phyloP scores from a whole-genome alignment of 1,284 basidiomycete species.

The Microbotryomycetes sp. region DNA sequence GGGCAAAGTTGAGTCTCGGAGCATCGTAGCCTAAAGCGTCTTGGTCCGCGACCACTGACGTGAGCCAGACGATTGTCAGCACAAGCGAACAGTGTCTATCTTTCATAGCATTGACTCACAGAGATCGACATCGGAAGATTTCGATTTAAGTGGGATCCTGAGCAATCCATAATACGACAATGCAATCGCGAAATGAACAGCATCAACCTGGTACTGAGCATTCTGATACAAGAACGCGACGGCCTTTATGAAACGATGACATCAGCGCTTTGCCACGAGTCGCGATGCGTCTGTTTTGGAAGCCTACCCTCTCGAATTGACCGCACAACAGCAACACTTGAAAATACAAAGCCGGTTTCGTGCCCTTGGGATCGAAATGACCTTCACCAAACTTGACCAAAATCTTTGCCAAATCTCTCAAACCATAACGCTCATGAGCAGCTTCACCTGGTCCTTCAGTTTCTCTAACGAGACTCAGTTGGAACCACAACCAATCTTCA shows the following conservation, averaged over 20 bases:
- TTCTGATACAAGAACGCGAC: conserved; percentile 85
- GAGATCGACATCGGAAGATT: conserved; percentile 72
- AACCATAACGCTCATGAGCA: conserved; percentile 53
- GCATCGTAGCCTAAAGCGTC: background rate
- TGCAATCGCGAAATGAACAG: conserved; percentile 87
- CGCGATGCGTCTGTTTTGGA: too few relatives aligned
- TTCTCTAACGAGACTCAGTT: conserved; percentile 66
- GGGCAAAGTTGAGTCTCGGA: conserved; percentile 64
- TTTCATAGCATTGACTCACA: too few relatives aligned
- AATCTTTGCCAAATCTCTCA: conserved; percentile 71
- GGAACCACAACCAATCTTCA: conserved; percentile 99
- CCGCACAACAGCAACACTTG: conserved; percentile 84
- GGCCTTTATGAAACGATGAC: conserved; percentile 51
- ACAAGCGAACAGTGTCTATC: too few relatives aligned
- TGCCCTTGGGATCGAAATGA: conserved; percentile 79
- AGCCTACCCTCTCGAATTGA: conserved; percentile 78
- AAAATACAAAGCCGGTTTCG: conserved; percentile 66
- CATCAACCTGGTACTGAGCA: conserved; percentile 81
- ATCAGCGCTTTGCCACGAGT: background rate
- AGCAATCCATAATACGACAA: conserved; percentile 90
- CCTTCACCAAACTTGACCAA: conserved; percentile 81
- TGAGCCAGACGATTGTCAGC: too few relatives aligned
- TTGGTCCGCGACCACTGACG: conserved; percentile 3
- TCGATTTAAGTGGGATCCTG: conserved; percentile 67
- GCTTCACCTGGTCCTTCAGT: conserved; percentile 52